A percentile compares a stretch with the other conserved stretches of the same genome.
phyloP scores from a whole-genome alignment of 768 basidiomycete genomes.

The Psilocybe tampanensis region DNA sequence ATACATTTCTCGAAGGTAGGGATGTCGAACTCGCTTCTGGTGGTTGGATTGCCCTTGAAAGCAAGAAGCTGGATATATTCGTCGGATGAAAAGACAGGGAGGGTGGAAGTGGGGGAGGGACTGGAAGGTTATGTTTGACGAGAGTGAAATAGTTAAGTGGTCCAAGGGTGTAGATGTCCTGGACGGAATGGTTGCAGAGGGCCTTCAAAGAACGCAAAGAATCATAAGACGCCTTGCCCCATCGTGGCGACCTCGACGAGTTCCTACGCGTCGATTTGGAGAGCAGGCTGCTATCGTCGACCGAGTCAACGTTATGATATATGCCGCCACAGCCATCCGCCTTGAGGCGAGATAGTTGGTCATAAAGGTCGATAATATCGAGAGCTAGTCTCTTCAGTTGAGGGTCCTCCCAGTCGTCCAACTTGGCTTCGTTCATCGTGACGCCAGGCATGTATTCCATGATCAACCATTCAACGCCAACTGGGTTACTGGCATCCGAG shows the following conservation, averaged over 20 bases:
- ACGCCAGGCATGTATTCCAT: conserved; percentile 18
- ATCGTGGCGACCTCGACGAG: not conserved
- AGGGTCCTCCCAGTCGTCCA: not conserved
- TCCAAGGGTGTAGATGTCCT: not conserved
- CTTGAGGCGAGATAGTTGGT: not conserved
- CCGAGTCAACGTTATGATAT: not conserved
- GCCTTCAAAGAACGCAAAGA: not conserved
- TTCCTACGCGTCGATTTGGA: too few species aligned
- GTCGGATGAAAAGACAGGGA: not conserved
- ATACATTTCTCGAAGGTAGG: not conserved
- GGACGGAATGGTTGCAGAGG: not conserved
- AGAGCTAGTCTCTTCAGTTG: not conserved
- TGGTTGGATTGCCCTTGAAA: not conserved
- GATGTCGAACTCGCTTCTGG: not conserved
- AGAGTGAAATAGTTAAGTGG: not conserved
- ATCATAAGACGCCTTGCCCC: not conserved
- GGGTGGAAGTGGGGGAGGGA: not conserved
- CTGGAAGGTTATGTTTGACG: not conserved
- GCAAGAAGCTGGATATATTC: not conserved
- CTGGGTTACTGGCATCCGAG: conserved; percentile 18
- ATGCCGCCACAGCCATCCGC: not conserved
- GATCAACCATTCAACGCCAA: conserved; percentile 18
- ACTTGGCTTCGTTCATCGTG: conserved; percentile 9
- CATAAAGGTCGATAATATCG: not conserved
- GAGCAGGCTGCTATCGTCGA: not conserved